Base-by-base conservation (phyloP, 176 grass and related monocot species). In the Carex myosuroides region DNA sequence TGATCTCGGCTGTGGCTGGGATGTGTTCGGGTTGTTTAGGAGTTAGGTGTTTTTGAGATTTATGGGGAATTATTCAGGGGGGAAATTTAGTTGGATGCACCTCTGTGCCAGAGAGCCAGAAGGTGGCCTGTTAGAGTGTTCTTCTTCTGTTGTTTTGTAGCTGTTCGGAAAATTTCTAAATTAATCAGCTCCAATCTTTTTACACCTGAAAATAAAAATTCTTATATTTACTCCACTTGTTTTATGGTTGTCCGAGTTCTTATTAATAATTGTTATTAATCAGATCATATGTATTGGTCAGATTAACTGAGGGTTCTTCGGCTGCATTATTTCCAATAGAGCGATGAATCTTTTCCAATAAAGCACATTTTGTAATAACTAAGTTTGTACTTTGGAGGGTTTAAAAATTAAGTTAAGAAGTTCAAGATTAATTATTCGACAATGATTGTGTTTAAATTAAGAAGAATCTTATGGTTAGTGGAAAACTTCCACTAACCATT, bases 161-260 rank as follows among this genome's bases (percentile, higher is more conserved):
- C 73, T 78, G 73, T 78, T 52, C 17, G 24, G 73, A 78, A 78
- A 55, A 7, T 75, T 55, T 53, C 73, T 78, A 33, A 77, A 56
- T 78, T 57, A 56, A 78, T 78, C 73, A 78, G 73, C 52, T 32
- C 52, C 73, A 78, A 78, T 56, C 52, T 33, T 10, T 57, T 12
- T 78, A 78, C 50, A 57, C 73, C 73, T 78, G 73, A 26, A 78
- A 77, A 78, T 56, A 56, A 57, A 57, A 77, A 29, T 71, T 57
- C 46, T 30, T 57, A 57, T 78, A 57, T 33, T 78, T 57, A 55
- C 56, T 78, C n/a, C 24, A 35, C 73, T 26, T 57, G 11, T 57
- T 77, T 26, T 56, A 22, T 77, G 22, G 5, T 24, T 57, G 13
- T 2, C 6, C 1, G 4, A 78, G 73, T 14, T 57, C 46, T 56